Evolutionary conservation across 768 basidiomycete genomes (phyloP), one percentile per base, ranked within the genome.

Genomic region (Rhizopogon rudus): DNA sequence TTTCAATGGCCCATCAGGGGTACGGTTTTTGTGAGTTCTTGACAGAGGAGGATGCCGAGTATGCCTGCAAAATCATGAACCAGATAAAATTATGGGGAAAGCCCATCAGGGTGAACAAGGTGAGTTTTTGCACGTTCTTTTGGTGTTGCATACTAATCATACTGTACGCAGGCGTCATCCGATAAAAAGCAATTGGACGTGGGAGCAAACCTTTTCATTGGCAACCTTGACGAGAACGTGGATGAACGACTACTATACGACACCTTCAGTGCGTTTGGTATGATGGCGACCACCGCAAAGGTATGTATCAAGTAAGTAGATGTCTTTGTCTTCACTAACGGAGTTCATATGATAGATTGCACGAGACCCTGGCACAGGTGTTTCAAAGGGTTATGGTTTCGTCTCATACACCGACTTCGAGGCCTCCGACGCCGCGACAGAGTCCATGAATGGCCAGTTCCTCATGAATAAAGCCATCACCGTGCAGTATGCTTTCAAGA

Each of bases 51-150:
- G 97, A 98, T 75, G 94, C 97, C 59, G 97, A 99, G 73, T 99
- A 99, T 72, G 96, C 94, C 55, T 98, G 96, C 81, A 97, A 98
- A 80, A 98, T 98, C 64, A 98, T 98, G 96, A 99, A 99, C 70
- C 96, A 98, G 79, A 98, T 99, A 69, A 99, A 99, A 73, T 73
- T 99, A 52, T 99, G 91, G 84, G 97, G 97, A 25, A 98, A 98
- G 69, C 97, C 97, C 33, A 97, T 99, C 56, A 81, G 97, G 61
- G 96, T 99, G 60, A 98, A 98, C 81, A 99, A 98, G 87, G 93
- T 91, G 60, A 66, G 86, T 75, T 17, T 54, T 8, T 53, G 17
- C 22, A 5, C 6, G 28, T 20, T 7, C 42, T 0, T 35, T 35
- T 40, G 31, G 13, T 6, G 4, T 3, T 3, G 3, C 13, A 7